Evolutionary conservation across 495 filamentous ascomycete species (phyloP), one percentile per base, ranked within the genome.

Genomic region (Hypoxylon perforatum): DNA sequence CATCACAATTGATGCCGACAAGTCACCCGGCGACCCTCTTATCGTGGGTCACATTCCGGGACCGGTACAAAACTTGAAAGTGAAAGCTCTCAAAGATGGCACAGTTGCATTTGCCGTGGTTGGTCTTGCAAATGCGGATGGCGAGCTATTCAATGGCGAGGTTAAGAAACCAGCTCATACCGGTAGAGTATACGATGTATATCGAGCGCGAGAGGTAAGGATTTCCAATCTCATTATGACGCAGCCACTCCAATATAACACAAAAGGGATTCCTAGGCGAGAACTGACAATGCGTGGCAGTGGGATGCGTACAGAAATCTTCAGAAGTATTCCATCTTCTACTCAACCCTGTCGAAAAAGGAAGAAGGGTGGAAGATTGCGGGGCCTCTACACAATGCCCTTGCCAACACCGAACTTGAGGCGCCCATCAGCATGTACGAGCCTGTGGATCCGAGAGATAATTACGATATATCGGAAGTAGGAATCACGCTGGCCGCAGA

Each of bases 321-420:
- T 8, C 39, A 67, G 9, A 63, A 48, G 15, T 60, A 67, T 39
- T 49, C 60, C 10, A 59, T 77, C 14, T 75, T 73, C 63, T 77
- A 72, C 56, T 70, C 72, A 14, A 63, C 57, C 10, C 53, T 76
- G 0, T 44, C 54, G 49, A 67, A 61, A 11, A 35, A 22, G 0
- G 58, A 60, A 11, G 61, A 53, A 18, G n/a, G 19, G 3, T 72
- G 65, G 65, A 47, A 48, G 30, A 22, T 74, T 15, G 11, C 49
- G n/a, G 54, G 51, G 14, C 30, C 36, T 19, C 46, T 75, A 4
- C 64, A 57, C 14, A 72, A 73, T 47, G 49, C 59, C 14, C 46
- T 75, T 25, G 21, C 33, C 12, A 55, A 56, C n/a, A 67, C 65
- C 10, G 47, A 39, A 35, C 52, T 76, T 5, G 63, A 67, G 25